Conservation (phyloP, 2,329 filamentous ascomycete species). For the Fusarium nanum region DNA sequence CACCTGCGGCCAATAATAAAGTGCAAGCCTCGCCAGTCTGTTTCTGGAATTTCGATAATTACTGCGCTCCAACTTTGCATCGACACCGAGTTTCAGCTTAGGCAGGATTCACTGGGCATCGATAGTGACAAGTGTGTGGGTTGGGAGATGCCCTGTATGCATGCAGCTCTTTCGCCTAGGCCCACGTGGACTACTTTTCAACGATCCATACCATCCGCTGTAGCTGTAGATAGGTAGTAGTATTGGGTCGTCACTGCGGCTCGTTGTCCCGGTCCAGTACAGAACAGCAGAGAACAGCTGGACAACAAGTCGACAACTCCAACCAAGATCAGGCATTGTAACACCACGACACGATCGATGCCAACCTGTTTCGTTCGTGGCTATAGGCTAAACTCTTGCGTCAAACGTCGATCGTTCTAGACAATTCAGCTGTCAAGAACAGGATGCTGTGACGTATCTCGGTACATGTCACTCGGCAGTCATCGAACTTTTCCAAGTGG, state of each 20-base stretch:
- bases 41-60: conserved; percentile 17
- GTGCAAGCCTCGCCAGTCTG: conserved; percentile 27
- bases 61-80: conserved; percentile 18
- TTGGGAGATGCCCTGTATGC: conserved; percentile 30
- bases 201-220: neutral
- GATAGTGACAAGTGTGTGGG: conserved; percentile 33
- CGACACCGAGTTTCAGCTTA: conserved; percentile 31
- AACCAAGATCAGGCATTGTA: conserved; percentile 9
- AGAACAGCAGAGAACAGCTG: neutral
- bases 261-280: neutral
- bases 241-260: conserved; percentile 10
- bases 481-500: neutral
- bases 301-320: neutral
- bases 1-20: conserved; percentile 29
- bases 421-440: neutral
- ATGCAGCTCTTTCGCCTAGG: conserved; percentile 28
- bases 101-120: conserved; percentile 36
- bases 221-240: neutral
- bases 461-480: conserved; percentile 19
- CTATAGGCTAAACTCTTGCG: conserved; percentile 16
- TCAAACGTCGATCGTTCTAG: conserved; percentile 18
- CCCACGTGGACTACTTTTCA: conserved; percentile 25
- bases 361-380: neutral
- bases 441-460: conserved; percentile 19
- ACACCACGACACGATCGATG: conserved; percentile 5